Conservation (phyloP, 2,329 filamentous ascomycete genomes). For the Lachnellula subtilissima region DNA sequence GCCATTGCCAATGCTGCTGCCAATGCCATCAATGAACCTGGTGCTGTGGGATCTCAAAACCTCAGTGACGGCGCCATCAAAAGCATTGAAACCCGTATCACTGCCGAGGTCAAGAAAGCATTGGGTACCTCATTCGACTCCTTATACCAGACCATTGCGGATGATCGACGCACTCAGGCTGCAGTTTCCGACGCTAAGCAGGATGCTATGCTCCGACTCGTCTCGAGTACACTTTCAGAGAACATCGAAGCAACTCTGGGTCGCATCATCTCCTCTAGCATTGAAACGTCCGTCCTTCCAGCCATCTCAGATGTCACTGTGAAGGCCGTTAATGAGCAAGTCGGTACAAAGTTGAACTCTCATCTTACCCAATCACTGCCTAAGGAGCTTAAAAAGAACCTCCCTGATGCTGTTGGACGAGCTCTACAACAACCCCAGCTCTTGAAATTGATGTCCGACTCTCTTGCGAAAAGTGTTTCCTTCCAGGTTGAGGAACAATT, state of each 20-base stretch:
- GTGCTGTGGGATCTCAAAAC: conserved; percentile 12
- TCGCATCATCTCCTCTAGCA: conserved; percentile 56
- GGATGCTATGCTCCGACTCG: conserved; percentile 62
- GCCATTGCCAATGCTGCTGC: neutral
- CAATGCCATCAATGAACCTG: conserved; percentile 12
- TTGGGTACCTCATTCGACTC: conserved; percentile 56
- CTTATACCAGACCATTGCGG: conserved; percentile 57
- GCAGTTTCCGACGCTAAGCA: conserved; percentile 61
- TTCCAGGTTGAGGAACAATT: conserved; percentile 68
- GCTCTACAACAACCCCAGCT: conserved; percentile 71
- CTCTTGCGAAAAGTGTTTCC: conserved; percentile 62
- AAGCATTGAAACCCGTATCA: conserved; percentile 44
- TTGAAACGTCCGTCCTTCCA: conserved; percentile 70
- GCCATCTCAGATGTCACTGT: conserved; percentile 63
- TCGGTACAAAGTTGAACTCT: conserved; percentile 56
- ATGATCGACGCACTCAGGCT: conserved; percentile 63
- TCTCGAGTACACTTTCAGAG: conserved; percentile 63
- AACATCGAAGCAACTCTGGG: conserved; percentile 52
- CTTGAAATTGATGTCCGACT: conserved; percentile 66
- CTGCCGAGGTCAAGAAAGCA: conserved; percentile 41
- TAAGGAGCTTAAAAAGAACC: conserved; percentile 64
- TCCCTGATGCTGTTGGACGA: conserved; percentile 63
- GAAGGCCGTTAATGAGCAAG: conserved; percentile 64
- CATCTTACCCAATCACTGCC: conserved; percentile 33
- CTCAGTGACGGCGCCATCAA: conserved; percentile 43